These are phyloP conservation scores for Camelina hispida DNA, from an alignment of 345 rosid genomes.

Conservation along the genomic window DNA sequence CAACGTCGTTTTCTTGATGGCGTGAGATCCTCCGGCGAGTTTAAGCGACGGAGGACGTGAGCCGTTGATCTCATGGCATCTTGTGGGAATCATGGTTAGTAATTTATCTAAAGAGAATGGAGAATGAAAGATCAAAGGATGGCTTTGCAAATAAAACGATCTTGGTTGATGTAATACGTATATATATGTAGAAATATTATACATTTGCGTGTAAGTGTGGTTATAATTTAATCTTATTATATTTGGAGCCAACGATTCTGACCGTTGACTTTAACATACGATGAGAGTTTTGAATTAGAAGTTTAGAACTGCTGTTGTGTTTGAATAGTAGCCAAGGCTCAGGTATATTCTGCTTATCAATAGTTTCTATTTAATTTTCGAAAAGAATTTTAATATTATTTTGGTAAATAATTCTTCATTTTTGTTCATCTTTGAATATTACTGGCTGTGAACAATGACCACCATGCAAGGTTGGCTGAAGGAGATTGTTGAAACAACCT, in stretches of 20 bases:
- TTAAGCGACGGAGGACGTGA: slow-evolving; percentile 35
- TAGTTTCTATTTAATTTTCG: not conserved
- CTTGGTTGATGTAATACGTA: slow-evolving; percentile 9
- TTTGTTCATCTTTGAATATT: slow-evolving; percentile 31
- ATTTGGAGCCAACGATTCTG: slow-evolving; percentile 60
- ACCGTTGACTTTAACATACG: slow-evolving; percentile 64
- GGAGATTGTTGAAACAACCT: slow-evolving; percentile 23
- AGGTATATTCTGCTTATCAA: slow-evolving; percentile 25
- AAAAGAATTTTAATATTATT: not conserved
- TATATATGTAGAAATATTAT: slow-evolving; percentile 4
- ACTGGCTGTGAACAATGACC: slow-evolving; percentile 8
- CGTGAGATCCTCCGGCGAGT: slow-evolving; percentile 47
- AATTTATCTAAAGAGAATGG: slow-evolving; percentile 6
- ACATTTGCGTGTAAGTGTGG: slow-evolving; percentile 8
- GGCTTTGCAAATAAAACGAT: slow-evolving; percentile 1
- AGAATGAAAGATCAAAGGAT: not conserved
- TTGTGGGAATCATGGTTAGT: slow-evolving; percentile 48
- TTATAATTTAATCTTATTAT: slow-evolving; percentile 5
- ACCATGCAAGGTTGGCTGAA: slow-evolving; percentile 33
- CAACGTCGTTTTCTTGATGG: slow-evolving; percentile 48
- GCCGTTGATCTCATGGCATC: slow-evolving; percentile 36
- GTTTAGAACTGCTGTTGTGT: slow-evolving; percentile 10
- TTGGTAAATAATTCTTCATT: slow-evolving; percentile 3
- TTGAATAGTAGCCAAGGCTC: slow-evolving; percentile 26
- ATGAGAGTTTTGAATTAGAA: slow-evolving; percentile 8